Evolutionary conservation across 768 basidiomycete species (phyloP), one percentile per base, ranked within the genome.

Genomic region (Naganishia kalamii): DNA sequence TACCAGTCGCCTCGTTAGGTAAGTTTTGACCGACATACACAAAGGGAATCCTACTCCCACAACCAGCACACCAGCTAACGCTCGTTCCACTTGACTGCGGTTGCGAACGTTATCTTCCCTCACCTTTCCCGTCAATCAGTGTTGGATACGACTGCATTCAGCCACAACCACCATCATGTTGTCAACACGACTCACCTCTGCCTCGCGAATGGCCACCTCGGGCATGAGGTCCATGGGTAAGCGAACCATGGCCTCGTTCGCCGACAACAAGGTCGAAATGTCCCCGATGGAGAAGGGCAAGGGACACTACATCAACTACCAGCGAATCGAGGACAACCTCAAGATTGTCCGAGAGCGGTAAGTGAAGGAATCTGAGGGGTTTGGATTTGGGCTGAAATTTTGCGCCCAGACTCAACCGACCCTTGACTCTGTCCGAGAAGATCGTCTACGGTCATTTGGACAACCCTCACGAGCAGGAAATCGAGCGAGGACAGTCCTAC

Each of bases 321-420:
- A 80, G 72, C 88, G 93, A 65, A 97, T 98, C 77, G 93, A 98
- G 82, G 92, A 97, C 79, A 97, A 93, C 83, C 88, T 98, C 68
- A 86, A 84, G 70, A 78, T 94, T 75, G 85, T 97, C 64, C 87
- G 92, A 71, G 82, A 86, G 60, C 85, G 92, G 92, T 92, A 40
- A 60, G 77, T 72, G 19, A 19, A 32, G 37, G 11, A 43, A 32
- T 33, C 21, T 40, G 5, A 1, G n/a, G 21, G 17, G 27, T 13
- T 33, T 33, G 47, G 13, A 23, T 40, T 44, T 61, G 19, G n/a
- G 37, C 52, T 65, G 54, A 57, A 54, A 57, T 13, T 6, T 25
- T 13, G 1, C 21, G 13, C 10, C 35, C 67, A 94, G 92, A 77
- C 82, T 96, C 71, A 85, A 87, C 73, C 89, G 91, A 37, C 92